Base-by-base conservation (phyloP, 2,329 filamentous ascomycete species). In the Ilyonectria destructans region DNA sequence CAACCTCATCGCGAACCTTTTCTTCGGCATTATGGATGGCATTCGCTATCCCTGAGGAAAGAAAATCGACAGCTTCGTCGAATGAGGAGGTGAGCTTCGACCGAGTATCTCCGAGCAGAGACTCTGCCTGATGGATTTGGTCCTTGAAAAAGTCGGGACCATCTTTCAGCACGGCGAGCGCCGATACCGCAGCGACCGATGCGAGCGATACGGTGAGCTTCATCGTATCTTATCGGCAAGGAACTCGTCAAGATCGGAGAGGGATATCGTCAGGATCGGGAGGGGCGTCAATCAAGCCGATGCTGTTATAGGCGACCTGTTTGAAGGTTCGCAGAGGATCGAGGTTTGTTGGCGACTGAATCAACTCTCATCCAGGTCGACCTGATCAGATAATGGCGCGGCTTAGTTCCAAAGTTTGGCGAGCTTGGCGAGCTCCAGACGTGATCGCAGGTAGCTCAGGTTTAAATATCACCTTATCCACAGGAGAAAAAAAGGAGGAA, bases 151-250 rank as follows among this genome's bases (percentile, higher is more conserved):
- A 40, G 0, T 57, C 65, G 29, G 71, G 55, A 2, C 37, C 37
- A 17, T 64, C 55, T 1, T 75, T 68, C 6, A 69, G 69, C 1
- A 75, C 67, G 37, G 72, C 70, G 2, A 75, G 48, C 2, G 74
- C 74, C 29, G 74, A 73, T 1, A 69, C 67, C 57, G 74, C 72
- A 57, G 74, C 62, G 23, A 71, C 69, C 43, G 74, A n/a, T 6
- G 73, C 67, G 12, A 74, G 63, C 10, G 69, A 48, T 17, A 68
- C 2, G 54, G 71, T 37, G 49, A 73, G 70, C 57, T 63, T 75
- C 74, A 75, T 75, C 2, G 21, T 68, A 52, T 5, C 10, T 17
- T 13, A 48, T 8, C 3, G n/a, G 21, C 40, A 19, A 26, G 37
- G 6, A 4, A 45, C 29, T 26, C 5, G 26, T 26, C 23, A 26